phyloP scores from a whole-genome alignment of 495 filamentous ascomycete species.

The Aspergillus sclerotiicarbonarius region DNA sequence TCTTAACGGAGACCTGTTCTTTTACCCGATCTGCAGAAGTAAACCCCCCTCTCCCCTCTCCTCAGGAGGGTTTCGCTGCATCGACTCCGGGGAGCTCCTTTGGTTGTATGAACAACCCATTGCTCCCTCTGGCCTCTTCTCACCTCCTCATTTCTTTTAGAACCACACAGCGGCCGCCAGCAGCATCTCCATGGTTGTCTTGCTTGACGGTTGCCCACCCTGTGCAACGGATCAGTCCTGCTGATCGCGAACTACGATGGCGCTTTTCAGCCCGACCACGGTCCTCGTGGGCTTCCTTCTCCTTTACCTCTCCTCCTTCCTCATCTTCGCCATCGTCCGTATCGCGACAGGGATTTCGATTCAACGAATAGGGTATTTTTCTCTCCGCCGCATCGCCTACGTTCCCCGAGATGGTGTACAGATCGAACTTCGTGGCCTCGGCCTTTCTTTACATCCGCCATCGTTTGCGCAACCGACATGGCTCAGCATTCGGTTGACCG shows the following conservation, averaged over 20 bases:
- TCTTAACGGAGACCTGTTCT: slow-evolving; percentile 26
- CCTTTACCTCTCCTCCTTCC: slow-evolving; percentile 85
- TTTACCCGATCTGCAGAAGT: slow-evolving; percentile 6
- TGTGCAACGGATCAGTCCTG: slow-evolving; percentile 36
- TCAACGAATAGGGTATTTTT: slow-evolving; percentile 89
- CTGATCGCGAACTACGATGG: slow-evolving; percentile 52
- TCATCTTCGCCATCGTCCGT: slow-evolving; percentile 88
- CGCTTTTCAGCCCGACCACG: slow-evolving; percentile 68
- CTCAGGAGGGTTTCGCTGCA: not conserved
- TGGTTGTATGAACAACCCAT: not conserved
- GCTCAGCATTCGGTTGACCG: slow-evolving; percentile 83
- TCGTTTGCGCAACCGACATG: slow-evolving; percentile 97
- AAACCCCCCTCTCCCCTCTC: not conserved
- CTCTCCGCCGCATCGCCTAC: slow-evolving; percentile 84
- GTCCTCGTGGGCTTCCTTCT: slow-evolving; percentile 79
- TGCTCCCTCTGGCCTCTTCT: not conserved
- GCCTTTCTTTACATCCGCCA: slow-evolving; percentile 82
- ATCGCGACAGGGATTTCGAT: slow-evolving; percentile 94
- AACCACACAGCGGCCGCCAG: not conserved
- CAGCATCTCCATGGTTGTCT: slow-evolving; percentile 27
- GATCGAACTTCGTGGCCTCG: slow-evolving; percentile 85
- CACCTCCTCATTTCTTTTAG: slow-evolving; percentile 1
- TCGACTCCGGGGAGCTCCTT: not conserved
- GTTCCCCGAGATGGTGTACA: slow-evolving; percentile 80
- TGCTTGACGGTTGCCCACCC: slow-evolving; percentile 16